Base-by-base conservation (phyloP, 1,284 basidiomycete species). In the Leccinum pachyderme region DNA sequence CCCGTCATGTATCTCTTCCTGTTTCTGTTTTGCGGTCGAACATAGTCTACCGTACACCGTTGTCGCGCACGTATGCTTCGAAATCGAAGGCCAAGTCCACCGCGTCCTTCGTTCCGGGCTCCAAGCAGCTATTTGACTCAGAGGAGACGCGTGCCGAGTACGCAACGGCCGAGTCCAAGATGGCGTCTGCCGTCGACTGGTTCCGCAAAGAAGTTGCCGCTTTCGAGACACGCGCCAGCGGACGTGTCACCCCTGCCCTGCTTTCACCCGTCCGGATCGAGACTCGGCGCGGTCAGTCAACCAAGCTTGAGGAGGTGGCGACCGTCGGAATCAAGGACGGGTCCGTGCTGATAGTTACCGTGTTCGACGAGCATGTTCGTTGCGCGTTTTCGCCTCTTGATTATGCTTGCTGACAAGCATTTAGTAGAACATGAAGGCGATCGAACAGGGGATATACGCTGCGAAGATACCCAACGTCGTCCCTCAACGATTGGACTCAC, bases 261-360 rank as follows among this genome's bases (percentile, higher is more conserved):
- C 77, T 92, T 44, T 74, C 82, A n/a, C 80, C 85, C 1, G 87
- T 92, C 12, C 77, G 81, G 27, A 83, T 92, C 31, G 74, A 74
- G 54, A 61, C 82, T 6, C 77, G 72, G 2, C 69, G 69, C 25
- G 71, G 73, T 22, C 72, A 75, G 18, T 60, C 55, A 1, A 68
- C 77, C 47, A 75, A 71, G 43, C 68, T 92, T 37, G 84, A 89
- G 43, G 86, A 89, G 52, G 67, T 91, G 18, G 86, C 89, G 1
- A 90, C 88, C 0, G 81, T 92, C 32, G 89, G 90, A 11, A 83
- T 92, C 45, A 77, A 84, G 56, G 88, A 92, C 52, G 89, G 90
- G 1, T 81, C 84, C 9, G 79, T 80, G 52, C 69, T 92, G 54
- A 61, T 91, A 24, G 76, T 92, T 12, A 90, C 87, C 2, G 75